These are phyloP conservation scores for Fusarium odoratissimum DNA, from an alignment of 2,329 filamentous ascomycete species.

Conservation along the genomic window DNA sequence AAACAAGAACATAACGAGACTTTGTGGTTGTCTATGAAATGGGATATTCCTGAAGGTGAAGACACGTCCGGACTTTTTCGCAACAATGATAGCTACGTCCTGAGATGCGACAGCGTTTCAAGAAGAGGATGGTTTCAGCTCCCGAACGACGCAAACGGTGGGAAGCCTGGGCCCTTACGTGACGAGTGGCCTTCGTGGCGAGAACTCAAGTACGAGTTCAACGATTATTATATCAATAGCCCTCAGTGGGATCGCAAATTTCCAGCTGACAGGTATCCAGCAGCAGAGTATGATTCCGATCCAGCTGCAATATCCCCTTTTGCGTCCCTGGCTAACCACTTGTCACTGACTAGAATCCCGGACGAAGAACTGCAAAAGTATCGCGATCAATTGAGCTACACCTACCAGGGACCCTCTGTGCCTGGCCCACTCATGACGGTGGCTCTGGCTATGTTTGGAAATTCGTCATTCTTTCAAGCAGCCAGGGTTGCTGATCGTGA, in stretches of 20 bases:
- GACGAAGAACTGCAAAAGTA: neutral
- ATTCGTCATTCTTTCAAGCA: conserved; percentile 7
- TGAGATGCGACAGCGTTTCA: conserved; percentile 19
- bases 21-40: conserved; percentile 6
- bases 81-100: neutral
- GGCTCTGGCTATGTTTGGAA: conserved; percentile 19
- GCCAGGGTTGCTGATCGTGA: neutral
- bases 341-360: neutral
- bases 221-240: neutral
- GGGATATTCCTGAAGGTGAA: neutral
- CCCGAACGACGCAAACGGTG: conserved; percentile 8
- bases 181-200: conserved; percentile 2
- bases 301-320: neutral
- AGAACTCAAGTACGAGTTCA: neutral
- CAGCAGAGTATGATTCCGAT: neutral
- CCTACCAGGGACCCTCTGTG: neutral
- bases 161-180: neutral
- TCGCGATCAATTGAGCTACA: neutral
- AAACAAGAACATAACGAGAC: conserved; percentile 21
- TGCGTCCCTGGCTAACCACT: neutral
- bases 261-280: neutral
- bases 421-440: conserved; percentile 21
- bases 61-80: neutral
- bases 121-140: conserved; percentile 33
- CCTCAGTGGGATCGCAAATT: neutral